phyloP scores from a whole-genome alignment of 345 rosid genomes.

The Populus alba region DNA sequence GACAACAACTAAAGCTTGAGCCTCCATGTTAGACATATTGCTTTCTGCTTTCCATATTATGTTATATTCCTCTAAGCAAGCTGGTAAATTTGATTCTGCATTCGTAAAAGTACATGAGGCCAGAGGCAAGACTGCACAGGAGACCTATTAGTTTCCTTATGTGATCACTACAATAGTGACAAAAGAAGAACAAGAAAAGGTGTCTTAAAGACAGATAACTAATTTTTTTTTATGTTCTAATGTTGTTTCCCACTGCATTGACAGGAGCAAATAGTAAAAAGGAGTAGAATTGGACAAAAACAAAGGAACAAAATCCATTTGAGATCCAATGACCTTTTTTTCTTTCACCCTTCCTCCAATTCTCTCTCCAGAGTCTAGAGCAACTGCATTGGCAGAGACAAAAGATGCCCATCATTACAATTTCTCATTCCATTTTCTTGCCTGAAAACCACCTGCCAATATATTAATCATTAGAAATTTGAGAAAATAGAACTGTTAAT shows the following conservation, averaged over 20 bases:
- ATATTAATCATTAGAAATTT: slow-evolving; percentile 7
- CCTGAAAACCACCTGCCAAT: slow-evolving; percentile 43
- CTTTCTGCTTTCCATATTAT: neutral
- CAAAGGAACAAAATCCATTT: slow-evolving; percentile 28
- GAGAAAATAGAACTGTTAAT: slow-evolving; percentile 6
- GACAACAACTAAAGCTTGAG: neutral
- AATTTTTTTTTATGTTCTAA: slow-evolving; percentile 21
- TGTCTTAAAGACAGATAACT: slow-evolving; percentile 9
- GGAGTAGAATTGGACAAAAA: slow-evolving; percentile 21
- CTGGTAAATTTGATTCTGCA: neutral
- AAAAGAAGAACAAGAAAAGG: neutral
- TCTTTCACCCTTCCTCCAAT: slow-evolving; percentile 14
- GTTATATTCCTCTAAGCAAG: neutral
- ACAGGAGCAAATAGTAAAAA: slow-evolving; percentile 36
- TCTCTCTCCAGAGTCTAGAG: slow-evolving; percentile 29
- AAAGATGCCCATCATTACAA: slow-evolving; percentile 16
- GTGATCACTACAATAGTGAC: neutral
- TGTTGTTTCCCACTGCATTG: slow-evolving; percentile 51
- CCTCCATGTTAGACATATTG: neutral
- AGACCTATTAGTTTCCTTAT: neutral
- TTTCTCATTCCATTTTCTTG: slow-evolving; percentile 46
- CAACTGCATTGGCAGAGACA: slow-evolving; percentile 25
- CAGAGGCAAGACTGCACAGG: neutral
- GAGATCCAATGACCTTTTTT: slow-evolving; percentile 29
- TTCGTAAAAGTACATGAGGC: neutral